Evolutionary conservation across 306 rosid species (phyloP).

Genomic region (Gillenia trifoliata): DNA sequence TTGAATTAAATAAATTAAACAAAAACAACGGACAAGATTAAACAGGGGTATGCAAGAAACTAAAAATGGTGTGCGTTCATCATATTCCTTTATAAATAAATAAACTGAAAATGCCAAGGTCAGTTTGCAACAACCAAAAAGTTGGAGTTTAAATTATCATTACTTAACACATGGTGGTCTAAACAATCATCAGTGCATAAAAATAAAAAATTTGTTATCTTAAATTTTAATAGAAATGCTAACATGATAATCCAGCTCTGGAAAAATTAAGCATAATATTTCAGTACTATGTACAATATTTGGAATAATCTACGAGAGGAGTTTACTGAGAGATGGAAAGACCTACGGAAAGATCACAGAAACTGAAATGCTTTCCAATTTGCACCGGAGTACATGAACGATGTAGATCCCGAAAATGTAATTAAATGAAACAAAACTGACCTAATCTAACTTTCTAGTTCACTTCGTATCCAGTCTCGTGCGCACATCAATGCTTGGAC

Average conservation of each 20-base stretch:
- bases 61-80: too few species aligned
- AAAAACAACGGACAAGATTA: not conserved
- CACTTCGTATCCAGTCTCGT: conserved; percentile 92
- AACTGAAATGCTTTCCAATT: conserved; percentile 42
- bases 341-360: not conserved
- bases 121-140: not conserved
- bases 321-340: not conserved
- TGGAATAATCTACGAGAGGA: not conserved
- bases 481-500: conserved; percentile 91
- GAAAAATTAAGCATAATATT: not conserved
- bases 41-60: not conserved
- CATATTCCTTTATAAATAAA: not conserved
- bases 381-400: not conserved
- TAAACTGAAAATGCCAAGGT: not conserved
- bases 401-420: not conserved
- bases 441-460: conserved; percentile 62
- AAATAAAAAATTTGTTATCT: not conserved
- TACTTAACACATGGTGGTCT: not conserved
- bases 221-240: not conserved
- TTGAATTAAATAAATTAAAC: too few species aligned
- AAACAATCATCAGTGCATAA: not conserved
- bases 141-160: not conserved
- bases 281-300: not conserved
- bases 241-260: not conserved
- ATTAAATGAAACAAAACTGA: not conserved